These are phyloP conservation scores for Aureobasidium melanogenum DNA, from an alignment of 2,329 filamentous ascomycete species.

Conservation along the genomic window DNA sequence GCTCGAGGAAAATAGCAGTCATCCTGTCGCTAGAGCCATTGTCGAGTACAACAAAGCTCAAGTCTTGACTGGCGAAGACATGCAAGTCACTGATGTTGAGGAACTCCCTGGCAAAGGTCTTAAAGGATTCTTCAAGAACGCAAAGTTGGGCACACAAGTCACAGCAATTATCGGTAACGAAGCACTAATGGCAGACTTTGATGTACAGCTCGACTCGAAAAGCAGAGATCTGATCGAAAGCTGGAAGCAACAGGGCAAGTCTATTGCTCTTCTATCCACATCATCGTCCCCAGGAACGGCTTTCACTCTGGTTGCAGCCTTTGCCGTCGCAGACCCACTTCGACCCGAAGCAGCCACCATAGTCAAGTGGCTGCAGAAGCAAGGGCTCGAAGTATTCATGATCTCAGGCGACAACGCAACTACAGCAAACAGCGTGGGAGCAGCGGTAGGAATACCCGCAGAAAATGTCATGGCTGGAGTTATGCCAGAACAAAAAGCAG, in stretches of 20 bases:
- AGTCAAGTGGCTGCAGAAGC: constrained; percentile 47
- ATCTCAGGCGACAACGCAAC: constrained; percentile 81
- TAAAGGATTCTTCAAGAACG: constrained; percentile 42
- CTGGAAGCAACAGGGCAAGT: constrained; percentile 36
- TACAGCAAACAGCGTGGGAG: constrained; percentile 73
- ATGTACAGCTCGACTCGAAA: constrained; percentile 22
- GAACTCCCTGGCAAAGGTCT: constrained; percentile 67
- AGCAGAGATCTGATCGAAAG: constrained; percentile 21
- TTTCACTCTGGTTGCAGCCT: constrained; percentile 50
- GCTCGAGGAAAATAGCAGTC: constrained; percentile 63
- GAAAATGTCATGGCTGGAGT: constrained; percentile 79
- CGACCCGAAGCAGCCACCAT: constrained; percentile 54
- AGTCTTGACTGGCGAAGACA: not conserved
- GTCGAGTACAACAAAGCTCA: constrained; percentile 41
- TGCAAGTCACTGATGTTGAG: constrained; percentile 35
- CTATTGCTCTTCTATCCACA: constrained; percentile 28
- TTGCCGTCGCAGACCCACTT: constrained; percentile 74
- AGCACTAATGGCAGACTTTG: constrained; percentile 46
- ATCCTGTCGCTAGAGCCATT: constrained; percentile 65
- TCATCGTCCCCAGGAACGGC: constrained; percentile 2
- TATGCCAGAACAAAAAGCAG: constrained; percentile 72
- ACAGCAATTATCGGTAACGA: constrained; percentile 64
- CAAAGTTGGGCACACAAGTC: constrained; percentile 16
- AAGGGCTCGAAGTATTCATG: constrained; percentile 76
- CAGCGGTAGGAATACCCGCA: constrained; percentile 62